A percentile compares a stretch with the other conserved stretches of the same genome.
These are phyloP conservation scores for Beta corolliflora DNA, from an alignment of 179 eudicot species.

Conservation along the genomic window DNA sequence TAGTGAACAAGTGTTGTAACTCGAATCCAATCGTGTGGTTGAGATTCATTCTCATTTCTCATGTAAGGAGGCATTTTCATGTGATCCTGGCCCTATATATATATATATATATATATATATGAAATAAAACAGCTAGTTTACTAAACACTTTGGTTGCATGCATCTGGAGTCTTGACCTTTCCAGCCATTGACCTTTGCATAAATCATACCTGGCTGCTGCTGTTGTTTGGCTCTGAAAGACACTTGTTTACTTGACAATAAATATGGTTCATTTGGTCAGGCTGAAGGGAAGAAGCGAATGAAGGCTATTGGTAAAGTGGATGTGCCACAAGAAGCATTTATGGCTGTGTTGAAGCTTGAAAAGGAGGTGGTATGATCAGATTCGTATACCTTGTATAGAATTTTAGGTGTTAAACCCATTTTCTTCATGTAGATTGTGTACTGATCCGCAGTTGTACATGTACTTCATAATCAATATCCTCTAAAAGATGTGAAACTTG, in stretches of 20 bases:
- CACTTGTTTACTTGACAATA: background rate
- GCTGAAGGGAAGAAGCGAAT: slow-evolving; percentile 99
- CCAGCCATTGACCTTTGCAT: background rate
- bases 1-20: too few relatives aligned
- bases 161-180: background rate
- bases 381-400: slow-evolving; percentile 30
- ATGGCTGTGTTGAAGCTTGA: slow-evolving; percentile 98
- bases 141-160: background rate
- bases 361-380: slow-evolving; percentile 78
- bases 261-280: slow-evolving; percentile 39
- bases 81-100: too few relatives aligned
- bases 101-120: too few relatives aligned
- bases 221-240: background rate
- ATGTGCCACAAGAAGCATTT: slow-evolving; percentile 98
- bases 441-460: background rate
- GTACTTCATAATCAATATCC: background rate
- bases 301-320: slow-evolving; percentile 92
- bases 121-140: background rate
- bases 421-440: background rate
- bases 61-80: too few relatives aligned
- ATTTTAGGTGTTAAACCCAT: slow-evolving; percentile 8
- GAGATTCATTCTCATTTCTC: too few relatives aligned
- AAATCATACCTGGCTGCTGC: background rate
- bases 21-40: too few relatives aligned
- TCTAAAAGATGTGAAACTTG: background rate